Percentiles rank a stretch among this genome's conserved stretches.
Evolutionary conservation across 2,329 filamentous ascomycete genomes (phyloP).

Genomic region (Pseudopithomyces chartarum): DNA sequence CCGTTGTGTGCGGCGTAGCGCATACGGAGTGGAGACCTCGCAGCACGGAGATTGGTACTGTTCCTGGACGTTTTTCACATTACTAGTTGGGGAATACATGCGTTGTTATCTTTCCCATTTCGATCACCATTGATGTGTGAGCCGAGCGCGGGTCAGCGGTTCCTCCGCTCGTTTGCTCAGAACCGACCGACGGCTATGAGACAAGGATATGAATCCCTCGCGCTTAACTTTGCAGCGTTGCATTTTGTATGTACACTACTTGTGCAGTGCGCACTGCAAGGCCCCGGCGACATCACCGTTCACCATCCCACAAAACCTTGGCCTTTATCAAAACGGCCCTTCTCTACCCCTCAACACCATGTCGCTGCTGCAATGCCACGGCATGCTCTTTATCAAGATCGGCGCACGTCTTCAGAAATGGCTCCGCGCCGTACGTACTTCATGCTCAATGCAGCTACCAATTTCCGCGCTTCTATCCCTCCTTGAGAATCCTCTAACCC

Average conservation of each 20-base stretch:
- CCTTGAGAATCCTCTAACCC: not conserved
- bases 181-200: not conserved
- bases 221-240: not conserved
- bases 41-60: too few relatives aligned
- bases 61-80: too few relatives aligned
- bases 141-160: not conserved
- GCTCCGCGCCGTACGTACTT: not conserved
- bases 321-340: not conserved
- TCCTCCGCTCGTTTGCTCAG: not conserved
- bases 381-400: not conserved
- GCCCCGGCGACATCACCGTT: not conserved
- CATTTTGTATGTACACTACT: too few relatives aligned
- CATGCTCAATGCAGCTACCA: not conserved
- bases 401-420: not conserved
- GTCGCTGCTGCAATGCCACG: not conserved
- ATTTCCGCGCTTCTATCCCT: not conserved
- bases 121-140: too few relatives aligned
- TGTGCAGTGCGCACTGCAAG: not conserved
- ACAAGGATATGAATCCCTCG: not conserved
- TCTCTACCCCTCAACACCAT: not conserved
- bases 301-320: not conserved
- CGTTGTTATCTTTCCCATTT: too few relatives aligned
- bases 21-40: too few relatives aligned
- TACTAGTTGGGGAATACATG: too few relatives aligned
- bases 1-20: too few relatives aligned